Percentiles rank a stretch among this genome's conserved stretches.
Conservation (phyloP, 106 monocot species). For the Acorus gramineus region DNA sequence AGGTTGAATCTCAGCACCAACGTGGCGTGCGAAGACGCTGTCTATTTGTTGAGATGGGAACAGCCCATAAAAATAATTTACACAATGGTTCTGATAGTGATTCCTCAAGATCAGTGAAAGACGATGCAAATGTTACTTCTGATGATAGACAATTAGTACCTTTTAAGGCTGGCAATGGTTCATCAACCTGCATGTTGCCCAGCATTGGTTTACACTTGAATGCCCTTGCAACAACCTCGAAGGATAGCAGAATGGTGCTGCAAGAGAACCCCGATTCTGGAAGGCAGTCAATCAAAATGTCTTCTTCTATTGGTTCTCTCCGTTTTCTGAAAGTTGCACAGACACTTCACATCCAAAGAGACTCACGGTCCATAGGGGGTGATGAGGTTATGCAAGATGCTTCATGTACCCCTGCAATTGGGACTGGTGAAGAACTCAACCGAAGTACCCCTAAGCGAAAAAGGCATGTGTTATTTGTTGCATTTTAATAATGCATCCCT, state of each 20-base stretch:
- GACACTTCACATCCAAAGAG: conserved; percentile 19
- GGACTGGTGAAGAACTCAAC: conserved; percentile 27
- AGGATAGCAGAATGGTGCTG: conserved; percentile 22
- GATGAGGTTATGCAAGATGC: conserved; percentile 18
- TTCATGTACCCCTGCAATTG: conserved; percentile 15
- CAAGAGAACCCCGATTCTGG: conserved; percentile 30
- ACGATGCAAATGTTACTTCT: conserved; percentile 19
- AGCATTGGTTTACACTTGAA: conserved; percentile 94
- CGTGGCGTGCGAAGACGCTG: conserved; percentile 77
- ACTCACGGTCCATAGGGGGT: conserved; percentile 3
- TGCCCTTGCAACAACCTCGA: conserved; percentile 53
- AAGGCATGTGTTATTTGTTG: conserved; percentile 25
- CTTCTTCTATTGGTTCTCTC: conserved; percentile 18
- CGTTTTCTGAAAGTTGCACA: conserved; percentile 11
- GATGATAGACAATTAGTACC: conserved; percentile 7
- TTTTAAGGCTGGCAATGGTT: conserved; percentile 25
- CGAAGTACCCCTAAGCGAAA: conserved; percentile 65
- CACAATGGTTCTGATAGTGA: conserved; percentile 9
- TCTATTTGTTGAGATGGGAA: conserved; percentile 68
- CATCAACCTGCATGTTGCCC: conserved; percentile 33
- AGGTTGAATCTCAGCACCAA: conserved; percentile 61
- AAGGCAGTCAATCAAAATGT: conserved; percentile 18
- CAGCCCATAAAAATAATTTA: conserved; percentile 20
- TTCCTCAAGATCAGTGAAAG: conserved; percentile 18
- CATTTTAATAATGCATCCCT: background rate